These are phyloP conservation scores for Edaphochlamys debaryana DNA, from an alignment of 139 green algal genomes.

Conservation along the genomic window DNA sequence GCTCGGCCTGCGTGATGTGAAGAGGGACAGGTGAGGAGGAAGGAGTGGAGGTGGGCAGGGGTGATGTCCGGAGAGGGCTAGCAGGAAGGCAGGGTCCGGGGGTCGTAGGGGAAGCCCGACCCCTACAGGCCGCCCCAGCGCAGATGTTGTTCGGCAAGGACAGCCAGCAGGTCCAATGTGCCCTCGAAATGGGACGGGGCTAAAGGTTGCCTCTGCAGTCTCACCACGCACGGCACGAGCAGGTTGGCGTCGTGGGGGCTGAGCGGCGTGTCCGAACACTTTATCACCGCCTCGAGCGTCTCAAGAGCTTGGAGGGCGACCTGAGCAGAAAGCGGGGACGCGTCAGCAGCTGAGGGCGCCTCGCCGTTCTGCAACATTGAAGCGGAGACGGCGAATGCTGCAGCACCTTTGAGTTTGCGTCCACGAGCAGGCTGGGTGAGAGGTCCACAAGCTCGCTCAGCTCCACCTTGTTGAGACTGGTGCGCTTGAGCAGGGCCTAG, in stretches of 20 bases:
- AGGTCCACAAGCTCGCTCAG: conserved; percentile 54
- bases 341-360: too few relatives aligned
- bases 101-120: too few relatives aligned
- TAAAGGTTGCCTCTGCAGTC: too few relatives aligned
- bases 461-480: conserved; percentile 32
- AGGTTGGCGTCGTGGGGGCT: conserved; percentile 31
- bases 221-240: conserved; percentile 53
- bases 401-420: conserved; percentile 66
- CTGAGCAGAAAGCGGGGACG: conserved; percentile 2
- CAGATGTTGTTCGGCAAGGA: too few relatives aligned
- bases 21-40: too few relatives aligned
- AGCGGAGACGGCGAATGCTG: not conserved
- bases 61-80: too few relatives aligned
- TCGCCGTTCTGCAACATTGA: not conserved
- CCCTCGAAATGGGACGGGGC: too few relatives aligned
- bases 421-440: conserved; percentile 39
- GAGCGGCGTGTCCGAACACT: conserved; percentile 4
- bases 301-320: conserved; percentile 50
- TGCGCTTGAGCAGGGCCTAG: conserved; percentile 18
- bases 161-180: too few relatives aligned
- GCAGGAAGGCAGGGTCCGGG: too few relatives aligned
- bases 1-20: conserved; percentile 52
- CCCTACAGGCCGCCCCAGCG: too few relatives aligned
- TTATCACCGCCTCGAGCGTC: conserved; percentile 32
- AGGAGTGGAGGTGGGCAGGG: too few relatives aligned